phyloP scores from a whole-genome alignment of 192 early-diverging fungal species.

The Backusella psychrophila region DNA sequence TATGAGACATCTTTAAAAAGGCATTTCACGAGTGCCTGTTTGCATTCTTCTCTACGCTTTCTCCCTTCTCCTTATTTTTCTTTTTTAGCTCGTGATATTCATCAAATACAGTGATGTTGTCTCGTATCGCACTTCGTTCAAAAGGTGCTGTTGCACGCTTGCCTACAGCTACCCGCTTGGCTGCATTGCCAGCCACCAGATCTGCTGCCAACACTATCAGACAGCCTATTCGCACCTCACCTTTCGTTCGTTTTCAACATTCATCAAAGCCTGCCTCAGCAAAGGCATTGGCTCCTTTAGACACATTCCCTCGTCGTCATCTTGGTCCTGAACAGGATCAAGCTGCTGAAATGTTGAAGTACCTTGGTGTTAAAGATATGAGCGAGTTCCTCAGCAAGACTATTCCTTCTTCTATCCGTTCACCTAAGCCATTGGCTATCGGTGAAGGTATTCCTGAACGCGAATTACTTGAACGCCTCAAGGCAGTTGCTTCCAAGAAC shows the following conservation, averaged over 20 bases:
- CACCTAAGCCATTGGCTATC: slow-evolving; percentile 68
- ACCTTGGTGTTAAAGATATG: slow-evolving; percentile 74
- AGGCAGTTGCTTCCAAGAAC: slow-evolving; percentile 88
- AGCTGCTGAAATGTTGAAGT: slow-evolving; percentile 78
- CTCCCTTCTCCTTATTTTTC: slow-evolving; percentile 5
- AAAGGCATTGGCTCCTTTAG: slow-evolving; percentile 51
- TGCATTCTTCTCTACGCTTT: slow-evolving; percentile 2
- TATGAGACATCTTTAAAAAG: slow-evolving; percentile 7
- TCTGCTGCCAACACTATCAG: not conserved
- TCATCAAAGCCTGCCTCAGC: slow-evolving; percentile 15
- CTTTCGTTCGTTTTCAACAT: slow-evolving; percentile 17
- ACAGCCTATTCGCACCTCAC: not conserved
- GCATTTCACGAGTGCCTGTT: not conserved
- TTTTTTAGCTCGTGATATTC: not conserved
- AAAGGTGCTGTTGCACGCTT: slow-evolving; percentile 13
- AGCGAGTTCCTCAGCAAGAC: slow-evolving; percentile 83
- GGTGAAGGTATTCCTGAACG: slow-evolving; percentile 79
- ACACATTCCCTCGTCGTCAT: slow-evolving; percentile 85
- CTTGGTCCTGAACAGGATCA: slow-evolving; percentile 79
- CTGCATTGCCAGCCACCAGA: not conserved
- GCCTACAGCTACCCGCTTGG: slow-evolving; percentile 1
- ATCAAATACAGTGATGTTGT: slow-evolving; percentile 11
- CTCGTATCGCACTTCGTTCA: slow-evolving; percentile 14
- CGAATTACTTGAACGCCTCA: slow-evolving; percentile 82
- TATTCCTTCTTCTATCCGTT: slow-evolving; percentile 80